These are phyloP conservation scores for Eucalyptus cloeziana DNA, from an alignment of 345 rosid genomes.

Conservation along the genomic window DNA sequence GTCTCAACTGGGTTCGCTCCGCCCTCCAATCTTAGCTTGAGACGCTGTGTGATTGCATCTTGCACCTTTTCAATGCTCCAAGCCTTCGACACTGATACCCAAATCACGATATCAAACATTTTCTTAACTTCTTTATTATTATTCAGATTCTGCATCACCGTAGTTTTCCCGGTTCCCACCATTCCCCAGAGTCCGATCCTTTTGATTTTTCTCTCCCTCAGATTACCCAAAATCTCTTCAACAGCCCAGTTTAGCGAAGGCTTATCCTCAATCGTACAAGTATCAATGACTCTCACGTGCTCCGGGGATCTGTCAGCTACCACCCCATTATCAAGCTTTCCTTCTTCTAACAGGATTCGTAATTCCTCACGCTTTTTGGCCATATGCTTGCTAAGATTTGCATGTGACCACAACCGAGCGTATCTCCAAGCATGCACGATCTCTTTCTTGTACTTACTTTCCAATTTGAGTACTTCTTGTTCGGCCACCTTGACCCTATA, in stretches of 20 bases:
- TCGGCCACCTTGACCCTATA: not conserved
- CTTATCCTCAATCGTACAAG: not conserved
- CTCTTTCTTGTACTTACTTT: not conserved
- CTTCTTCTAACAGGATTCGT: not conserved
- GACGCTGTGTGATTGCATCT: not conserved
- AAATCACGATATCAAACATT: slow-evolving; percentile 18
- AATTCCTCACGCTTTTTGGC: not conserved
- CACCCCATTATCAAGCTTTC: not conserved
- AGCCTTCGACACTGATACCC: not conserved
- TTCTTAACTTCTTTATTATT: not conserved
- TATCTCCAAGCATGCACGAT: not conserved
- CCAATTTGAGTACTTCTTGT: not conserved
- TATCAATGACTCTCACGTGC: not conserved
- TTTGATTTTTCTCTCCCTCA: not conserved
- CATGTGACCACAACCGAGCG: not conserved
- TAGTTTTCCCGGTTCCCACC: slow-evolving; percentile 18
- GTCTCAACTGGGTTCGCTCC: not conserved
- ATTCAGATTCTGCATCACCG: slow-evolving; percentile 22
- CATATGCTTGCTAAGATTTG: slow-evolving; percentile 2
- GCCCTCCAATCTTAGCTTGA: not conserved
- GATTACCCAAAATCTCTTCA: not conserved
- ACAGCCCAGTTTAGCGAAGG: not conserved
- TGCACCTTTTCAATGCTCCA: slow-evolving; percentile 4
- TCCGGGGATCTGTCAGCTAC: slow-evolving; percentile 4
- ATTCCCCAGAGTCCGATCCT: slow-evolving; percentile 14